Evolutionary conservation across 2,329 filamentous ascomycete species (phyloP).

Genomic region (Bipolaris gigantea): DNA sequence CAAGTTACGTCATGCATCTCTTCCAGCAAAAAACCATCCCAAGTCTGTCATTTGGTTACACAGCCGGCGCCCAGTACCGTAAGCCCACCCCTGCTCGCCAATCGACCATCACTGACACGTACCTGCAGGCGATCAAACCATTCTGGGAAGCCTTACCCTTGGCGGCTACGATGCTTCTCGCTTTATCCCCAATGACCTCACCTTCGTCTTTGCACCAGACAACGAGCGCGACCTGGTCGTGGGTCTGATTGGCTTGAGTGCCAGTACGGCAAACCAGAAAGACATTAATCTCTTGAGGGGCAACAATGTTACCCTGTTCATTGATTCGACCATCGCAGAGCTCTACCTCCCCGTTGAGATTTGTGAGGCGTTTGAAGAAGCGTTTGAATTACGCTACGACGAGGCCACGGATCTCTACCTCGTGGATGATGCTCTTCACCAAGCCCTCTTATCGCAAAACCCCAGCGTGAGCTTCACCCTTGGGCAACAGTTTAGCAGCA

Average conservation of each 20-base stretch:
- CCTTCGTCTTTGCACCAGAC: constrained; percentile 60
- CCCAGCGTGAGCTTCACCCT: constrained; percentile 51
- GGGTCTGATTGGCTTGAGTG: constrained; percentile 52
- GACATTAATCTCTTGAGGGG: constrained; percentile 43
- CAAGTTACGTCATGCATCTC: constrained; percentile 56
- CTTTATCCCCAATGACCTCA: constrained; percentile 62
- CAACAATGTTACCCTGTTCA: constrained; percentile 47
- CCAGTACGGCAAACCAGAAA: constrained; percentile 32
- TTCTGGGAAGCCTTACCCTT: constrained; percentile 59
- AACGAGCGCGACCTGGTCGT: constrained; percentile 63
- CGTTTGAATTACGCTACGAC: constrained; percentile 68
- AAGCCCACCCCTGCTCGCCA: constrained; percentile 31
- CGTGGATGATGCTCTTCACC: constrained; percentile 60
- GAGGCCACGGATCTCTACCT: constrained; percentile 65
- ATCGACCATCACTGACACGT: constrained; percentile 9
- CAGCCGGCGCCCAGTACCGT: constrained; percentile 74
- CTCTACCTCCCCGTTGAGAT: constrained; percentile 55
- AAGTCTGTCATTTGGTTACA: constrained; percentile 75
- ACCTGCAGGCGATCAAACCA: constrained; percentile 36
- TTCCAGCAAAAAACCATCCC: constrained; percentile 62
- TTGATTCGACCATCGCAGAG: constrained; percentile 55
- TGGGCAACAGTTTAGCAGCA: constrained; percentile 39
- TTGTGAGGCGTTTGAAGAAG: constrained; percentile 65
- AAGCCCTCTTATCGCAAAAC: constrained; percentile 50
- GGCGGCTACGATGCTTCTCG: constrained; percentile 70